Base-by-base conservation (phyloP, 306 rosid species). In the Dicorynia guianensis region DNA sequence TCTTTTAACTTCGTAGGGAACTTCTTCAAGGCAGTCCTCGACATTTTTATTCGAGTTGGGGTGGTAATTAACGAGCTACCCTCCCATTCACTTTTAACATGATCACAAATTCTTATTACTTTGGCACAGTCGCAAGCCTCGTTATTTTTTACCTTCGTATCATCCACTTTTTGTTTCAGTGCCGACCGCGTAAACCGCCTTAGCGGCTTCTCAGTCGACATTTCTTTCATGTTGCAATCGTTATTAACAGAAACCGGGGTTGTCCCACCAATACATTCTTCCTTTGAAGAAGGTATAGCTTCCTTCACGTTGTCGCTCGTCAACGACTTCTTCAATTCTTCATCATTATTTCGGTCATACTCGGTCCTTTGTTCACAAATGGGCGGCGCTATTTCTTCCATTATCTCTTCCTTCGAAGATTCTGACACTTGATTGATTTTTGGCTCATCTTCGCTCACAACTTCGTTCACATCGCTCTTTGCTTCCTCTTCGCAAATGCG, bases 1-100 rank as follows among this genome's bases (percentile, higher is more conserved):
- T 90, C 97, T 80, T 83, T 89, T 48, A 96, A 80, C 81, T 81
- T 92, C n/a, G 82, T 0, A 36, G 93, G 91, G 74, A 88, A 92
- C 87, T 74, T 92, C 85, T 84, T 95, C 49, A 18, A 34, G 53
- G 46, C n/a, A 64, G 19, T 38, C 48, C 62, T 82, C 5, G 53
- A 58, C 76, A 62, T 75, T 68, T 54, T 85, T 43, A 7, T 53
- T 6, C 54, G 78, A 39, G 52, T 62, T 15, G 68, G 67, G 13
- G 82, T 67, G 0, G 74, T 49, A 13, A 61, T 34, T 14, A 65
- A 19, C 18, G 61, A 39, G 6, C 44, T 40, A 74, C 25, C 49
- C 12, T 36, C 71, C 5, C 30, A 54, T 64, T 78, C 81, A 14
- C 7, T 71, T 38, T 50, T 33, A 63, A 35, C 72, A 63, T 20